Percentiles rank a stretch among this genome's conserved stretches.
Conservation (phyloP, 768 basidiomycete species). For the Calocybe indica region DNA sequence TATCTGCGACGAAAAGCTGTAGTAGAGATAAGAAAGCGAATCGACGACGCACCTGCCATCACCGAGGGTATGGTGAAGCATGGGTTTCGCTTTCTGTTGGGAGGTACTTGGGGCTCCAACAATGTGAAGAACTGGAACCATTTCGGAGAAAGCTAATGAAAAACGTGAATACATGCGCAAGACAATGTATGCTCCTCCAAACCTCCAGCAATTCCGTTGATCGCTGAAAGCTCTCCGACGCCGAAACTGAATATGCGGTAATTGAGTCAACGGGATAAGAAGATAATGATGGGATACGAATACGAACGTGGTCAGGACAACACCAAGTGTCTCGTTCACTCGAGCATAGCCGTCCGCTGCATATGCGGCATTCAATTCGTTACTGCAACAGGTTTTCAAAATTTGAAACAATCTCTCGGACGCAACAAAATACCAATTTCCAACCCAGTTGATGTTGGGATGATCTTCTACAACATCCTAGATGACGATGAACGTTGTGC, state of each 20-base stretch:
- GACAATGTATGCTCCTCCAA: slow-evolving; percentile 7
- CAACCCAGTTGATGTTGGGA: slow-evolving; percentile 76
- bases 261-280: neutral
- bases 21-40: neutral
- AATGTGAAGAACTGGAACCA: slow-evolving; percentile 86
- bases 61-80: slow-evolving; percentile 87
- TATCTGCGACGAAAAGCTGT: slow-evolving; percentile 37
- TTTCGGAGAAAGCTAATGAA: slow-evolving; percentile 67
- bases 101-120: slow-evolving; percentile 75
- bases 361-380: slow-evolving; percentile 84
- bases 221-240: slow-evolving; percentile 89
- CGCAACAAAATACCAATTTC: slow-evolving; percentile 55
- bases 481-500: neutral
- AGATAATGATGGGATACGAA: neutral
- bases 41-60: slow-evolving; percentile 52
- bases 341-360: slow-evolving; percentile 93
- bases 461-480: slow-evolving; percentile 83
- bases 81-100: slow-evolving; percentile 64
- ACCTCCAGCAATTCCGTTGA: slow-evolving; percentile 80
- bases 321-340: slow-evolving; percentile 74
- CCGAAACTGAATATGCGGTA: slow-evolving; percentile 53
- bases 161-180: neutral
- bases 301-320: slow-evolving; percentile 69
- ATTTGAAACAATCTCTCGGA: neutral
- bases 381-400: slow-evolving; percentile 35